Evolutionary conservation across 2,329 filamentous ascomycete genomes (phyloP).

Genomic region (Nigrospora osmanthi): DNA sequence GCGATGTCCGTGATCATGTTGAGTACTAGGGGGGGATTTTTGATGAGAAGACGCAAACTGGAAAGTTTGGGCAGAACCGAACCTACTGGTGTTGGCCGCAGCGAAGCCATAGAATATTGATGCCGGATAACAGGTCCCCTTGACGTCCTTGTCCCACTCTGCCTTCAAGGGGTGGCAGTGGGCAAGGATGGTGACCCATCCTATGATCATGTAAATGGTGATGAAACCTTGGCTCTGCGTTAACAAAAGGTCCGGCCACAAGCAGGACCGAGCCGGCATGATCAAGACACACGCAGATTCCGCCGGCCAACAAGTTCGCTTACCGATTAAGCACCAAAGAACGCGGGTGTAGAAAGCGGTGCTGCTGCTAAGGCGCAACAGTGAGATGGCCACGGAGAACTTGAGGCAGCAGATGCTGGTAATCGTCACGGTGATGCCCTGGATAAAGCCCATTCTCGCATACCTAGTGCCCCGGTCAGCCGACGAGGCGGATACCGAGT

Average conservation of each 20-base stretch:
- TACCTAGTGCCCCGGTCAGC: conserved; percentile 22
- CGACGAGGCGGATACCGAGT: conserved; percentile 25
- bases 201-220: conserved; percentile 1
- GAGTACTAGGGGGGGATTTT: conserved; percentile 15
- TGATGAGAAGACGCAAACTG: not conserved
- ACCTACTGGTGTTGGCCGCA: conserved; percentile 7
- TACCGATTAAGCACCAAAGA: conserved; percentile 6
- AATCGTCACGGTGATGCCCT: conserved; percentile 35
- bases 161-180: not conserved
- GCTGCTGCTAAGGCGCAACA: conserved; percentile 26
- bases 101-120: conserved; percentile 8
- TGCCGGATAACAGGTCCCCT: not conserved
- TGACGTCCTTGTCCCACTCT: not conserved
- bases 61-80: not conserved
- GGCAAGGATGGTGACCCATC: not conserved
- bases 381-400: conserved; percentile 21
- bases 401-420: conserved; percentile 28
- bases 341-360: conserved; percentile 5
- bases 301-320: too few species aligned
- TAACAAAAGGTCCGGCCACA: too few species aligned
- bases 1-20: conserved; percentile 35
- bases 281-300: too few species aligned
- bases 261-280: too few species aligned
- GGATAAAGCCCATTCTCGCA: conserved; percentile 32
- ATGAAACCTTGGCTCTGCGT: conserved; percentile 8